Percentiles rank a stretch among this genome's conserved stretches.
Conservation (phyloP, 2,329 filamentous ascomycete genomes). For the Penicillium sp. region DNA sequence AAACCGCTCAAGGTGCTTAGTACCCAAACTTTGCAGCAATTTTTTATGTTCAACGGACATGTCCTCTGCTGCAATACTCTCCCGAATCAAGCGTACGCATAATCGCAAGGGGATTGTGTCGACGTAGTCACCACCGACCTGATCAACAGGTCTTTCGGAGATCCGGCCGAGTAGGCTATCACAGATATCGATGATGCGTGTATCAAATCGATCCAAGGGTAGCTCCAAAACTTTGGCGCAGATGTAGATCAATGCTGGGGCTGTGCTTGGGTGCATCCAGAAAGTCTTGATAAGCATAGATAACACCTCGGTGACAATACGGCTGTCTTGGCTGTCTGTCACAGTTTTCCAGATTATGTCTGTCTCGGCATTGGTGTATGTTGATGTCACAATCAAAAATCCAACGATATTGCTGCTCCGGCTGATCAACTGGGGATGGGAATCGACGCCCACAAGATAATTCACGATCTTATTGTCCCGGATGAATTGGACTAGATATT, state of each 20-base stretch:
- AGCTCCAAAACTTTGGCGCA: slow-evolving; percentile 69
- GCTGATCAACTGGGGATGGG: slow-evolving; percentile 84
- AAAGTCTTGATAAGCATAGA: slow-evolving; percentile 61
- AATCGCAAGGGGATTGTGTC: slow-evolving; percentile 53
- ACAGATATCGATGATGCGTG: slow-evolving; percentile 63
- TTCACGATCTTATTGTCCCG: slow-evolving; percentile 71
- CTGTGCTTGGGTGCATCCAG: slow-evolving; percentile 43
- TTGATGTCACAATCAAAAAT: slow-evolving; percentile 78
- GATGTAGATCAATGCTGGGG: slow-evolving; percentile 61
- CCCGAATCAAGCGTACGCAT: slow-evolving; percentile 69
- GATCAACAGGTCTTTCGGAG: slow-evolving; percentile 34
- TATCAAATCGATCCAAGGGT: slow-evolving; percentile 64
- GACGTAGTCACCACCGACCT: slow-evolving; percentile 27
- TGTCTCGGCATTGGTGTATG: slow-evolving; percentile 70
- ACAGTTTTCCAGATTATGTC: slow-evolving; percentile 84
- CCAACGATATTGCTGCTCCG: slow-evolving; percentile 82
- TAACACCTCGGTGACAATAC: slow-evolving; percentile 78
- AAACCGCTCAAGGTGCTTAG: slow-evolving; percentile 62
- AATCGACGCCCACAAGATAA: slow-evolving; percentile 87
- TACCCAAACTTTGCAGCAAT: slow-evolving; percentile 65
- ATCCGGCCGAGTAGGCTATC: slow-evolving; percentile 56
- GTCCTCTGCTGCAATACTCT: slow-evolving; percentile 62
- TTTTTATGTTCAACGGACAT: slow-evolving; percentile 59
- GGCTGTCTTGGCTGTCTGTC: slow-evolving; percentile 76
- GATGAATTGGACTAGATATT: slow-evolving; percentile 69